Evolutionary conservation across 805 yeast species (phyloP).

Genomic region (Cyberlindnera amylophila): DNA sequence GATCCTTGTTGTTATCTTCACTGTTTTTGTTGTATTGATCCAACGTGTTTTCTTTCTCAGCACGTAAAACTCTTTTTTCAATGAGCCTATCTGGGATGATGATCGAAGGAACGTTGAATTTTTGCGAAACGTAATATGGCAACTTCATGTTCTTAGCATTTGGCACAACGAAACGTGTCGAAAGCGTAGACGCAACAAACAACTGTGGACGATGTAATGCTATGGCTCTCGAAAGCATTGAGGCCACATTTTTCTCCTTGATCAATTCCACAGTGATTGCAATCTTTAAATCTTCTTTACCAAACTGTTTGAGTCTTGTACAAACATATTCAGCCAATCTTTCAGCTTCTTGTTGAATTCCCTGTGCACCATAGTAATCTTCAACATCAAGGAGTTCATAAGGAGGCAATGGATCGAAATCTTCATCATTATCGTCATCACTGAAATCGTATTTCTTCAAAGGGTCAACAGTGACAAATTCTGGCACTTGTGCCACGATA

Average conservation of each 20-base stretch:
- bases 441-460: not conserved
- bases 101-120: conserved; percentile 21
- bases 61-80: not conserved
- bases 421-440: conserved; percentile 2
- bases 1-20: not conserved
- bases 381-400: conserved; percentile 15
- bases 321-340: conserved; percentile 17
- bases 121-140: conserved; percentile 19
- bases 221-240: conserved; percentile 17
- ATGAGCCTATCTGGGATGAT: conserved; percentile 19
- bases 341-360: conserved; percentile 15
- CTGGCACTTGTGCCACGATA: conserved; percentile 21
- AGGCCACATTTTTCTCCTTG: conserved; percentile 15
- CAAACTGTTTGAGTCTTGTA: conserved; percentile 9
- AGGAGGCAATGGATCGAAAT: conserved; percentile 1
- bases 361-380: conserved; percentile 10
- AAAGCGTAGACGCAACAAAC: conserved; percentile 16
- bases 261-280: conserved; percentile 25
- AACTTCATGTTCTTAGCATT: conserved; percentile 12
- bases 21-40: not conserved
- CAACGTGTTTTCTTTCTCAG: not conserved
- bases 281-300: conserved; percentile 17
- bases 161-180: conserved; percentile 10
- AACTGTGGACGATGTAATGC: conserved; percentile 22
- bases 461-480: conserved; percentile 10